A percentile compares a stretch with the other conserved stretches of the same genome.
phyloP scores from a whole-genome alignment of 345 rosid genomes.

The Rhodamnia rubescens region DNA sequence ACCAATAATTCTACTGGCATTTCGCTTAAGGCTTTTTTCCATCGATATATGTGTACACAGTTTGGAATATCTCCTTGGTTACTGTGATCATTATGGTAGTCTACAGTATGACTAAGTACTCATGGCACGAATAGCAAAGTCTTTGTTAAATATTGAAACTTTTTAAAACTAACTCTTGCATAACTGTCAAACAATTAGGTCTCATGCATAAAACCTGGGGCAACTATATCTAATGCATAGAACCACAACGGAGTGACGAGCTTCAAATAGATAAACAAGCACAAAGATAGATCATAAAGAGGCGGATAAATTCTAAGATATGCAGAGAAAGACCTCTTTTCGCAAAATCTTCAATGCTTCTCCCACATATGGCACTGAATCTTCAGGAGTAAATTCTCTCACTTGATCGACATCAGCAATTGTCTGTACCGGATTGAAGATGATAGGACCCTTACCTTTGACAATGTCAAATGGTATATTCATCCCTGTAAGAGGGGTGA shows the following conservation, averaged over 20 bases:
- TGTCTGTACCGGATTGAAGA: conserved; percentile 64
- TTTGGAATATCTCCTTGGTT: neutral
- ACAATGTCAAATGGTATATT: conserved; percentile 96
- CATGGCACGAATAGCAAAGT: neutral
- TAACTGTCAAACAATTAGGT: neutral
- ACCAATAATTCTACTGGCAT: neutral
- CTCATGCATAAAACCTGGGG: neutral
- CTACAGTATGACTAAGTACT: neutral
- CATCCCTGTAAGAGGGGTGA: conserved; percentile 98
- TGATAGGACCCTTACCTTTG: conserved; percentile 92
- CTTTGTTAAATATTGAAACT: neutral
- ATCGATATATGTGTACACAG: neutral
- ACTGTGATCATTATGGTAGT: neutral
- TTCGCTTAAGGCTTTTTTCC: neutral
- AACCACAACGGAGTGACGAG: neutral
- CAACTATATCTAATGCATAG: neutral
- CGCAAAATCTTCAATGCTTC: conserved; percentile 79
- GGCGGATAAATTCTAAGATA: neutral
- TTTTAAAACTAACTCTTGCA: neutral
- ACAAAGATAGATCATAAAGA: neutral
- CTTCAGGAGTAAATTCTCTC: conserved; percentile 71
- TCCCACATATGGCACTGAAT: conserved; percentile 91
- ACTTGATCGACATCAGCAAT: conserved; percentile 71
- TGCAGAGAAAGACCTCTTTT: conserved; percentile 49
- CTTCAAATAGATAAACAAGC: neutral